Conservation (phyloP, 768 basidiomycete genomes). For the Suillus subluteus region DNA sequence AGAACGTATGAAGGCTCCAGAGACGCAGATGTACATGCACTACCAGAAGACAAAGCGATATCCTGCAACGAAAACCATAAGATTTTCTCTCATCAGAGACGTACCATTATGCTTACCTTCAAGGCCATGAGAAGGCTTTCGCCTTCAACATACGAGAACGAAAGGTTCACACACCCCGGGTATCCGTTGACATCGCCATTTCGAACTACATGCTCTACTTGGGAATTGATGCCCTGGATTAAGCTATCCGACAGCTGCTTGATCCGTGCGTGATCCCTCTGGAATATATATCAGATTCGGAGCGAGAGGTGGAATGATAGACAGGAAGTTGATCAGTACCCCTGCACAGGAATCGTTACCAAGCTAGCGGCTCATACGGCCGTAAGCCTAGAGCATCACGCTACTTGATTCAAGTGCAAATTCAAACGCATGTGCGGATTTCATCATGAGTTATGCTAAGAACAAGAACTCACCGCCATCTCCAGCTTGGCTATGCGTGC, state of each 20-base stretch:
- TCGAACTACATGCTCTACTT: slow-evolving; percentile 89
- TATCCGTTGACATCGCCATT: slow-evolving; percentile 94
- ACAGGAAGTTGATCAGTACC: slow-evolving; percentile 69
- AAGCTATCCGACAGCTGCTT: slow-evolving; percentile 79
- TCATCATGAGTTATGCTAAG: slow-evolving; percentile 44
- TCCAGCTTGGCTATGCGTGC: slow-evolving; percentile 89
- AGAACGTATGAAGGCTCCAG: slow-evolving; percentile 98
- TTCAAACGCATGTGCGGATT: slow-evolving; percentile 41
- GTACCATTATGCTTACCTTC: slow-evolving; percentile 58
- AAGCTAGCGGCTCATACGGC: slow-evolving; percentile 46
- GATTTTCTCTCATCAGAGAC: background rate
- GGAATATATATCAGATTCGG: slow-evolving; percentile 13
- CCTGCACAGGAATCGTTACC: slow-evolving; percentile 83
- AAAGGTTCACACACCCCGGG: slow-evolving; percentile 94
- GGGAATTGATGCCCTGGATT: slow-evolving; percentile 75
- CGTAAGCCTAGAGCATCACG: slow-evolving; percentile 20
- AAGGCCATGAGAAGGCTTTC: slow-evolving; percentile 97
- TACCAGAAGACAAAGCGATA: slow-evolving; percentile 96
- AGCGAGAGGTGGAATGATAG: slow-evolving; percentile 9
- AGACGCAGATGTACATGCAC: slow-evolving; percentile 97
- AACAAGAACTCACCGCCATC: slow-evolving; percentile 77
- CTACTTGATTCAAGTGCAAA: slow-evolving; percentile 50
- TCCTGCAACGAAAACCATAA: slow-evolving; percentile 55
- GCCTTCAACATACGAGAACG: slow-evolving; percentile 96
- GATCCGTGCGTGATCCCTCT: slow-evolving; percentile 84